These are phyloP conservation scores for Elongisporangium undulatum DNA, from an alignment of 352 stramenopile genomes.

Conservation along the genomic window DNA sequence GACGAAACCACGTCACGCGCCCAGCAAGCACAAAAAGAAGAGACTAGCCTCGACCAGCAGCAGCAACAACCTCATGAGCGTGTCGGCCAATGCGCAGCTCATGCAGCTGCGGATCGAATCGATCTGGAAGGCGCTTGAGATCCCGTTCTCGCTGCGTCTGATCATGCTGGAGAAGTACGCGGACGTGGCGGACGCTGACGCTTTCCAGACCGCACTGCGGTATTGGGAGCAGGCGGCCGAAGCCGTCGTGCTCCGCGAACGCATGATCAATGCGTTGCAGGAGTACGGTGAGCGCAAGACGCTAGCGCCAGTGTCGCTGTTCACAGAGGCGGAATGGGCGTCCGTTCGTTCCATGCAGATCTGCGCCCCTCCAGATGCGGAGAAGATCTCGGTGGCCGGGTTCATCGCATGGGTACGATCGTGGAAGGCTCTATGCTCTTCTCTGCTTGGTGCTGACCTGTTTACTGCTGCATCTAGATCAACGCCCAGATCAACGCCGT, in stretches of 20 bases:
- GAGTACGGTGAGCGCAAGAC: neutral
- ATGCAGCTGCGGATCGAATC: slow-evolving; percentile 53
- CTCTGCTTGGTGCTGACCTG: neutral
- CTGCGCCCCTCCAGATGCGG: neutral
- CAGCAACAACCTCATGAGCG: slow-evolving; percentile 14
- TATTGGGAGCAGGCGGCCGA: slow-evolving; percentile 40
- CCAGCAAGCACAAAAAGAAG: slow-evolving; percentile 15
- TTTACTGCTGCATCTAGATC: slow-evolving; percentile 23
- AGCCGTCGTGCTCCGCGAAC: slow-evolving; percentile 42
- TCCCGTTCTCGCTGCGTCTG: slow-evolving; percentile 57
- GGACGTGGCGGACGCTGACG: slow-evolving; percentile 37
- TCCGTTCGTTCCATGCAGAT: neutral
- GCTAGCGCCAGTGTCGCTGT: neutral
- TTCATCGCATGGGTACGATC: slow-evolving; percentile 49
- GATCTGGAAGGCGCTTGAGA: slow-evolving; percentile 50
- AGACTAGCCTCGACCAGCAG: slow-evolving; percentile 7
- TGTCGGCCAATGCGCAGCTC: slow-evolving; percentile 33
- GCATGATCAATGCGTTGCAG: slow-evolving; percentile 13
- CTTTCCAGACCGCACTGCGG: slow-evolving; percentile 27
- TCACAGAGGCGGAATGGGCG: neutral
- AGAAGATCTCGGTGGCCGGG: slow-evolving; percentile 23
- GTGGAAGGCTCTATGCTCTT: neutral
- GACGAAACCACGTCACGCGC: slow-evolving; percentile 9
- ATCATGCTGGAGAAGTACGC: slow-evolving; percentile 65
- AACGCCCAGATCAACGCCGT: slow-evolving; percentile 29